Percentiles rank a stretch among this genome's conserved stretches.
phyloP scores from a whole-genome alignment of 805 yeast genomes.

The Komagataella mondaviorum region DNA sequence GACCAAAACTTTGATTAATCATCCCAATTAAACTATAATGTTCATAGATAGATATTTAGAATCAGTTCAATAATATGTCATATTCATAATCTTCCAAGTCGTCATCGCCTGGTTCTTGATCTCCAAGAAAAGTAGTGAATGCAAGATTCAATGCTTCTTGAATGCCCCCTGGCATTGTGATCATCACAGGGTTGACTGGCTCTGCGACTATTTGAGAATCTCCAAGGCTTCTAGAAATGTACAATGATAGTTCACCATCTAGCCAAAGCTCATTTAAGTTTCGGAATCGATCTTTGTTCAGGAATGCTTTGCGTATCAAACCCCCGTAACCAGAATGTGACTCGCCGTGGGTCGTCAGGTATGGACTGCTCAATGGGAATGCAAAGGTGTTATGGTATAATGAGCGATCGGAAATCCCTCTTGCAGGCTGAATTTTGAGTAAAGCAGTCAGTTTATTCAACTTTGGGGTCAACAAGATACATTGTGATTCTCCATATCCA shows the following conservation, averaged over 20 bases:
- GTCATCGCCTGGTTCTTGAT: background rate
- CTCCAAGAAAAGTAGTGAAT: background rate
- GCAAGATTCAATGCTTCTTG: background rate
- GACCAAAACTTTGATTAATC: constrained; percentile 7
- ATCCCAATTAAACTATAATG: background rate
- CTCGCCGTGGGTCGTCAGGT: constrained; percentile 66
- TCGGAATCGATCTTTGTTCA: constrained; percentile 39
- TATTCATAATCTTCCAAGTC: background rate
- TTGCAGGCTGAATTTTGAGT: constrained; percentile 14
- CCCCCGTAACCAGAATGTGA: constrained; percentile 40
- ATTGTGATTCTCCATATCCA: constrained; percentile 14
- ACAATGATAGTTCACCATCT: constrained; percentile 31
- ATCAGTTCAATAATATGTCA: background rate
- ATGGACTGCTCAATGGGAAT: constrained; percentile 46
- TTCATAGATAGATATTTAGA: background rate
- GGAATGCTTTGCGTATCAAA: constrained; percentile 40
- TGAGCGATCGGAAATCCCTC: constrained; percentile 9
- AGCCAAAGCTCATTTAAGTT: constrained; percentile 49
- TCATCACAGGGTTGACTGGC: background rate
- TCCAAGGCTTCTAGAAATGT: background rate
- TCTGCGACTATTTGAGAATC: background rate
- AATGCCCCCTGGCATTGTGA: background rate
- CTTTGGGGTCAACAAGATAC: constrained; percentile 6
- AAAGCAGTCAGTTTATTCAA: constrained; percentile 13
- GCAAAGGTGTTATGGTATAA: constrained; percentile 12